phyloP scores from a whole-genome alignment of 805 yeast species.

The Saccharomycopsis lassenensis region DNA sequence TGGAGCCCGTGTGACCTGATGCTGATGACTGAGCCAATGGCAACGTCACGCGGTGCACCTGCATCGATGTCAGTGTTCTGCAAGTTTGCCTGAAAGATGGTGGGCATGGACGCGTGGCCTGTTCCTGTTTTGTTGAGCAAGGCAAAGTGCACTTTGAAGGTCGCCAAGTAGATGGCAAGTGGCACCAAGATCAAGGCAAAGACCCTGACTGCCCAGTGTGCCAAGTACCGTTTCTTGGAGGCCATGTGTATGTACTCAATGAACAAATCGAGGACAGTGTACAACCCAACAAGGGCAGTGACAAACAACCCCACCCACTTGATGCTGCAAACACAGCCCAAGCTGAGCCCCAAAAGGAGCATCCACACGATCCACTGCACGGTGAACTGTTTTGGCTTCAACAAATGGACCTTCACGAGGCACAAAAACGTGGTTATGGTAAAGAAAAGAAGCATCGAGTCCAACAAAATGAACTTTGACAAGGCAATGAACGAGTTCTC shows the following conservation, averaged over 20 bases:
- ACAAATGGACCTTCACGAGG: slow-evolving; percentile 40
- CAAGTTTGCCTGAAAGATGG: slow-evolving; percentile 82
- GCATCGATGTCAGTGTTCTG: slow-evolving; percentile 50
- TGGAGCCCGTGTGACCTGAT: slow-evolving; percentile 60
- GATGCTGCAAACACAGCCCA: slow-evolving; percentile 77
- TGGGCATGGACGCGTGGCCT: slow-evolving; percentile 86
- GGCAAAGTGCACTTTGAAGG: slow-evolving; percentile 74
- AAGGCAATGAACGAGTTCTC: slow-evolving; percentile 62
- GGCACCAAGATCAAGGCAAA: slow-evolving; percentile 64
- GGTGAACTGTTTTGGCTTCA: slow-evolving; percentile 31
- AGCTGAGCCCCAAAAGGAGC: slow-evolving; percentile 48
- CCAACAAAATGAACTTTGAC: slow-evolving; percentile 65
- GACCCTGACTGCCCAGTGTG: slow-evolving; percentile 68
- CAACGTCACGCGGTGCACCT: slow-evolving; percentile 61
- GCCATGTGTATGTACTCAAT: slow-evolving; percentile 17
- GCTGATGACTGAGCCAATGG: slow-evolving; percentile 52
- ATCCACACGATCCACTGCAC: slow-evolving; percentile 43
- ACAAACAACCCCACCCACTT: slow-evolving; percentile 79
- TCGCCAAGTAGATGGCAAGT: slow-evolving; percentile 48
- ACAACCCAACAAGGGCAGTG: slow-evolving; percentile 49
- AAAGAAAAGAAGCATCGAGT: slow-evolving; percentile 66
- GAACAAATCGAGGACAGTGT: slow-evolving; percentile 41
- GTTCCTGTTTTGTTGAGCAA: slow-evolving; percentile 75
- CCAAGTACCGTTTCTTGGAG: slow-evolving; percentile 28
- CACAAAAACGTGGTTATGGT: slow-evolving; percentile 60